Evolutionary conservation across 805 yeast genomes (phyloP).

Genomic region (Kodamaea neixiangensis): DNA sequence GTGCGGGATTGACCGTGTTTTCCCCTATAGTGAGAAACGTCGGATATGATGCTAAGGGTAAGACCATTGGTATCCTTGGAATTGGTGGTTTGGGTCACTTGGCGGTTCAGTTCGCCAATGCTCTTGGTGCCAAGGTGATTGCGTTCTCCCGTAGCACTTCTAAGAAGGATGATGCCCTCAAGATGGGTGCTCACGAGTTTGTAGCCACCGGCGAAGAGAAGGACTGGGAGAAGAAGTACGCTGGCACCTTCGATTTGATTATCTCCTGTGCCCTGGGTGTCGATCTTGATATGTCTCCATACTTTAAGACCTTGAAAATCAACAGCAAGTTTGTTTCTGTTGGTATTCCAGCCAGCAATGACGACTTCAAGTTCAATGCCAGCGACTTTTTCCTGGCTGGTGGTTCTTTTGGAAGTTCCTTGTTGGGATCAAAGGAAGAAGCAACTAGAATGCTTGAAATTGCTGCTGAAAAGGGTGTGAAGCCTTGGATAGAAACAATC

Average conservation of each 20-base stretch:
- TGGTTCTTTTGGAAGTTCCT: constrained; percentile 56
- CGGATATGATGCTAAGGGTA: constrained; percentile 43
- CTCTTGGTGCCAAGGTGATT: constrained; percentile 60
- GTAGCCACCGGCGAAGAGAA: constrained; percentile 54
- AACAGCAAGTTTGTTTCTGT: constrained; percentile 62
- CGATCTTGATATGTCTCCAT: constrained; percentile 48
- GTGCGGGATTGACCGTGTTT: constrained; percentile 76
- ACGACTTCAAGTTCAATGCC: constrained; percentile 47
- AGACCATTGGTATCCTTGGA: constrained; percentile 54
- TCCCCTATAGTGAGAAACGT: constrained; percentile 58
- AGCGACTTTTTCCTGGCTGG: constrained; percentile 53
- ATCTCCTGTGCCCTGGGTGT: constrained; percentile 56
- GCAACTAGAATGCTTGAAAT: constrained; percentile 65
- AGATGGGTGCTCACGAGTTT: constrained; percentile 55
- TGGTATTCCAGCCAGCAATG: constrained; percentile 59
- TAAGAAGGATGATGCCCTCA: constrained; percentile 50
- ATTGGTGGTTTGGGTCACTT: constrained; percentile 61
- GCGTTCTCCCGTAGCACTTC: constrained; percentile 54
- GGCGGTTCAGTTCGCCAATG: constrained; percentile 57
- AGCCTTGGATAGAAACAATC: constrained; percentile 64
- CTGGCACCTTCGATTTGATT: constrained; percentile 49
- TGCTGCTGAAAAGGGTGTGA: constrained; percentile 58
- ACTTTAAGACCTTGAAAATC: constrained; percentile 53
- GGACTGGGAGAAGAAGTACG: constrained; percentile 39
- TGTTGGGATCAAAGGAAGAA: constrained; percentile 63